Conservation (phyloP, 441 rosid species). For the Omphalea diandra region DNA sequence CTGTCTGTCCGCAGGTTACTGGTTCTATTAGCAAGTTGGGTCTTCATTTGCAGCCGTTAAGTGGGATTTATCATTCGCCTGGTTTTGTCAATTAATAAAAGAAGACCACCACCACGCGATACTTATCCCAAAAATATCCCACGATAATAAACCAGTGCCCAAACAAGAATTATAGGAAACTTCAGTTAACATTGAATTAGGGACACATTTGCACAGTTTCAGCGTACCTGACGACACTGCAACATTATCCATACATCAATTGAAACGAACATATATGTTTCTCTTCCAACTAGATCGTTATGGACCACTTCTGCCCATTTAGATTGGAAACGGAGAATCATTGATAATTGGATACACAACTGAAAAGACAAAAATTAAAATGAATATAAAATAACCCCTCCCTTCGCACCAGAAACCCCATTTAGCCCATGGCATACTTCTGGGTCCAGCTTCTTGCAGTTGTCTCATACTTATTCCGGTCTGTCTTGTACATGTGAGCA, state of each 20-base stretch:
- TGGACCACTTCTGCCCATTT: slow-evolving; percentile 32
- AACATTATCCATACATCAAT: slow-evolving; percentile 38
- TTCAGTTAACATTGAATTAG: neutral
- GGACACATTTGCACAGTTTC: slow-evolving; percentile 14
- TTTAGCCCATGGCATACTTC: slow-evolving; percentile 83
- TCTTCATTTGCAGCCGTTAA: too few species aligned
- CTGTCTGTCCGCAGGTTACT: too few species aligned
- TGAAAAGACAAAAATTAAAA: neutral
- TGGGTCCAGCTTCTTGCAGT: slow-evolving; percentile 91
- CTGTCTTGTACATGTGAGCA: slow-evolving; percentile 88
- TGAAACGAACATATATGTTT: slow-evolving; percentile 20
- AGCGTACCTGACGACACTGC: too few species aligned
- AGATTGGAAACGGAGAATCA: slow-evolving; percentile 26
- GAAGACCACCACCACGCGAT: too few species aligned
- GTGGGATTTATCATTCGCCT: too few species aligned
- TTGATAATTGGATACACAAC: slow-evolving; percentile 27
- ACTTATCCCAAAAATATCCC: too few species aligned
- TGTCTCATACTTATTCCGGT: slow-evolving; percentile 72
- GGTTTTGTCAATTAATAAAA: too few species aligned
- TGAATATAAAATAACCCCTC: slow-evolving; percentile 4
- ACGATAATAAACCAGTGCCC: too few species aligned
- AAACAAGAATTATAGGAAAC: too few species aligned
- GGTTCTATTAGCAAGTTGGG: too few species aligned
- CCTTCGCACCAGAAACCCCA: slow-evolving; percentile 19
- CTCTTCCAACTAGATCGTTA: slow-evolving; percentile 16